Conservation (phyloP, 371 early-diverging fungal species). For the Mortierella sp. region DNA sequence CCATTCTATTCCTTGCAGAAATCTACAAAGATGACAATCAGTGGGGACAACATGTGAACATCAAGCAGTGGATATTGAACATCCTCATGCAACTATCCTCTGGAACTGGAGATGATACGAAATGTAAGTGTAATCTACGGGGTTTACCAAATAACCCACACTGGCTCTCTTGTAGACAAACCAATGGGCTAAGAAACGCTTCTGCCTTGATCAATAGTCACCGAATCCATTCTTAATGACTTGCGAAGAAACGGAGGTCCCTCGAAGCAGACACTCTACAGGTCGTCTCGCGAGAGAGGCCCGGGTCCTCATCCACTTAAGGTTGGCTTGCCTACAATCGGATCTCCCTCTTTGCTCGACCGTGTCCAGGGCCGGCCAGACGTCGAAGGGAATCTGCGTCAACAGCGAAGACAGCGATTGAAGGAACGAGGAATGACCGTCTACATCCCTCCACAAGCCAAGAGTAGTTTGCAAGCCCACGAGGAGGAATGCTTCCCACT, state of each 20-base stretch:
- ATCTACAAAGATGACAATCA: background rate
- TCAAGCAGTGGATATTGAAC: background rate
- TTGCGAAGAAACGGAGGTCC: background rate
- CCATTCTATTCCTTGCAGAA: constrained; percentile 3
- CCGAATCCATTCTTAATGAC: background rate
- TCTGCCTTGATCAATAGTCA: no score
- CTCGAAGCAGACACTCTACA: background rate
- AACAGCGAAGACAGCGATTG: background rate
- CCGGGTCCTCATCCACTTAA: background rate
- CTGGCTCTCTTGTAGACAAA: background rate
- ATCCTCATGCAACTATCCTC: background rate
- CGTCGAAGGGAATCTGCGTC: background rate
- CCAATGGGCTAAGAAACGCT: background rate
- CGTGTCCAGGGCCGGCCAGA: background rate
- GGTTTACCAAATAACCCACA: no score
- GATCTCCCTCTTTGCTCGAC: background rate
- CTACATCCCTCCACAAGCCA: background rate
- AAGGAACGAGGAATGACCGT: background rate
- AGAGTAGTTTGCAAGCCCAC: background rate
- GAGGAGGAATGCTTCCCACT: background rate
- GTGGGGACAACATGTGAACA: background rate
- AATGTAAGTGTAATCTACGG: no score
- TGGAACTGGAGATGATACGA: no score
- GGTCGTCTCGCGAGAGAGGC: no score
- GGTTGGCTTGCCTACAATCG: background rate